Percentiles rank a stretch among this genome's conserved stretches.
Conservation (phyloP, 2,329 filamentous ascomycete species). For the Torrubiella hemipterigena region DNA sequence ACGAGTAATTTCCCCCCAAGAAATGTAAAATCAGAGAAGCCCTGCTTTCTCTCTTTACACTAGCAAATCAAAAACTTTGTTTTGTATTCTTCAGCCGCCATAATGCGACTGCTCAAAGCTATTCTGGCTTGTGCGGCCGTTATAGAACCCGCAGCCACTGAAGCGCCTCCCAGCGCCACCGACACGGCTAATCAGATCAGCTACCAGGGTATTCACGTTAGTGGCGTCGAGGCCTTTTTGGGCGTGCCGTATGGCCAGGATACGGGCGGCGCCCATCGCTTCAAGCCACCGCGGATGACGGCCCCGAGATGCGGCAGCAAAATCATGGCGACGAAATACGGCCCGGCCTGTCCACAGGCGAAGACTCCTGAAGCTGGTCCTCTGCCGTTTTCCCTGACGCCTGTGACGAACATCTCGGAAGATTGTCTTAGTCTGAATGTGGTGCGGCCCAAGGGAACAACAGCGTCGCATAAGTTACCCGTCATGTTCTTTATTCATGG, state of each 20-base stretch:
- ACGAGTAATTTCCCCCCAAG: too few species aligned
- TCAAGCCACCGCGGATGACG: constrained; percentile 28
- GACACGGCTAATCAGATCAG: constrained; percentile 10
- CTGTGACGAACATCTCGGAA: constrained; percentile 24
- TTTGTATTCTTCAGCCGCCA: too few species aligned
- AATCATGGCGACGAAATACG: constrained; percentile 25
- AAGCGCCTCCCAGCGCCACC: too few species aligned
- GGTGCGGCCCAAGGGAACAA: constrained; percentile 15
- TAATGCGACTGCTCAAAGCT: too few species aligned
- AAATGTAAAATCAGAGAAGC: too few species aligned
- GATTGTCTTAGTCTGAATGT: constrained; percentile 23
- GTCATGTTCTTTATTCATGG: constrained; percentile 24
- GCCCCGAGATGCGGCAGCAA: constrained; percentile 16
- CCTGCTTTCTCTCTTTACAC: too few species aligned
- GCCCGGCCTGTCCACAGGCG: constrained; percentile 28
- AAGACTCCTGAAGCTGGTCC: constrained; percentile 18
- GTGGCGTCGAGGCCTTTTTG: constrained; percentile 33
- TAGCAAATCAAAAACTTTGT: too few species aligned
- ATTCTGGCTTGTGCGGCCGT: too few species aligned
- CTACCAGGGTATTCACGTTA: constrained; percentile 28
- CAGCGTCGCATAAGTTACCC: constrained; percentile 13
- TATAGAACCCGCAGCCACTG: too few species aligned
- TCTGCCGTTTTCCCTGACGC: constrained; percentile 18
- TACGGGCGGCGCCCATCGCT: constrained; percentile 30
- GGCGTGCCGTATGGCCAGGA: constrained; percentile 34